Base-by-base conservation (phyloP, 2,329 filamentous ascomycete genomes). In the Paraphaeosphaeria minitans region DNA sequence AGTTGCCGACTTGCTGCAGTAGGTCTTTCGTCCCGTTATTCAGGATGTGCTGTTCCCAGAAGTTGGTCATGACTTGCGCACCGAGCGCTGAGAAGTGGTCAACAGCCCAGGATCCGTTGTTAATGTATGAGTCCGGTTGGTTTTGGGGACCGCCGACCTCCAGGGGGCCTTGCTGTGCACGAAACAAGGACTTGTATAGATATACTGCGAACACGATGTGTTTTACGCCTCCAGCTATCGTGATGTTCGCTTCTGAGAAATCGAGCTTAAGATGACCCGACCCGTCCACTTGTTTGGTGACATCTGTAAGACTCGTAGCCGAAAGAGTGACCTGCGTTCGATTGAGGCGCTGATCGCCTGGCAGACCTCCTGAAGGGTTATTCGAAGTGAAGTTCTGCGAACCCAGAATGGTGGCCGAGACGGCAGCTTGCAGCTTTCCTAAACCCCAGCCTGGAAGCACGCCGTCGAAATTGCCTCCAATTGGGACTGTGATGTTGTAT, bases 381-480 rank as follows among this genome's bases (percentile, higher is more conserved):
- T 50, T 51, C 45, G 59, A 48, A 31, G 49, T 60, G 43, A 56
- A 33, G 12, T 43, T 57, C 46, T 16, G 29, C 14, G 45, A 52
- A 33, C 16, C 35, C 5, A 56, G 16, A 4, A 68, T 39, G 9
- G 22, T 29, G 21, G 43, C 49, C 1, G 22, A 55, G 14, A 56
- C 56, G 19, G 58, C 56, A 43, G 69, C 63, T 42, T 75, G 62
- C 27, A 78, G 58, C 35, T 21, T 16, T 5, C 62, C 52, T 39
- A 48, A 21, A 7, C 77, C 77, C 76, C 77, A 81, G 6, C 78
- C 78, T 10, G 65, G 65, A 16, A 67, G 39, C 21, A 45, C 35
- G 1, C 56, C 66, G 1, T 39, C 33, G 46, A 63, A 66, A 12
- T 29, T 57, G 19, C 33, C 58, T 1, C 57, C 52, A 1, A 57